These are phyloP conservation scores for Leishmania turanica DNA, from an alignment of 208 protist species.

Conservation along the genomic window DNA sequence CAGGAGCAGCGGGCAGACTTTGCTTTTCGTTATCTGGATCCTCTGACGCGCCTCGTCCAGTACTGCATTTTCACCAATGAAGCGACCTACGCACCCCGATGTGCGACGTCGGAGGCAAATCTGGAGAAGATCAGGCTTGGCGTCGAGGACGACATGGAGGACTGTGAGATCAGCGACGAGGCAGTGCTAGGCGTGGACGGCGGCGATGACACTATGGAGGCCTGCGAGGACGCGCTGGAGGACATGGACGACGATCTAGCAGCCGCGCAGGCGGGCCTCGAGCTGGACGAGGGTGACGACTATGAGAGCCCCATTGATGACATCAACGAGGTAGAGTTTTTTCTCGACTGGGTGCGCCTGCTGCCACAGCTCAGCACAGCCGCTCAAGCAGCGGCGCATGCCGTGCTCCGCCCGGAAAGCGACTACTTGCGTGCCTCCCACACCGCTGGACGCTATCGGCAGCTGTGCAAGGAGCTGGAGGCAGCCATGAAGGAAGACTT, in stretches of 20 bases:
- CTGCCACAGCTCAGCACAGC: constrained; percentile 20
- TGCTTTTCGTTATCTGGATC: constrained; percentile 36
- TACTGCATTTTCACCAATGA: constrained; percentile 84
- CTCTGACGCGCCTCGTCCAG: constrained; percentile 61
- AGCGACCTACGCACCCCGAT: constrained; percentile 52
- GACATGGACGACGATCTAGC: constrained; percentile 32
- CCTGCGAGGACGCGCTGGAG: constrained; percentile 43
- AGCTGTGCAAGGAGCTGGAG: constrained; percentile 59
- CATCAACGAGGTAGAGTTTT: constrained; percentile 80
- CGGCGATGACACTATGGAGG: constrained; percentile 40
- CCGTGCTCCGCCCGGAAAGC: constrained; percentile 32
- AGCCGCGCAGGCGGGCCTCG: constrained; percentile 27
- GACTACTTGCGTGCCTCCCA: constrained; percentile 49
- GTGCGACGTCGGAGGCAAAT: constrained; percentile 55
- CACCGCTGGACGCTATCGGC: constrained; percentile 53
- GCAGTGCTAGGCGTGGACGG: constrained; percentile 45
- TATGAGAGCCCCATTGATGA: constrained; percentile 90
- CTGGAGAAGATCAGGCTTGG: constrained; percentile 52
- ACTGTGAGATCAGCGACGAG: constrained; percentile 54
- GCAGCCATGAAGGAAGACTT: constrained; percentile 58
- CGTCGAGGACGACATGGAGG: constrained; percentile 50
- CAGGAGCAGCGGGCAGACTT: constrained; percentile 38
- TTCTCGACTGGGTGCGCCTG: constrained; percentile 36
- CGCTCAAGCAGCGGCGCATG: constrained; percentile 27
- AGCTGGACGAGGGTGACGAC: constrained; percentile 78